These are phyloP conservation scores for Mycena vitilis DNA, from an alignment of 768 basidiomycete genomes.

Conservation along the genomic window DNA sequence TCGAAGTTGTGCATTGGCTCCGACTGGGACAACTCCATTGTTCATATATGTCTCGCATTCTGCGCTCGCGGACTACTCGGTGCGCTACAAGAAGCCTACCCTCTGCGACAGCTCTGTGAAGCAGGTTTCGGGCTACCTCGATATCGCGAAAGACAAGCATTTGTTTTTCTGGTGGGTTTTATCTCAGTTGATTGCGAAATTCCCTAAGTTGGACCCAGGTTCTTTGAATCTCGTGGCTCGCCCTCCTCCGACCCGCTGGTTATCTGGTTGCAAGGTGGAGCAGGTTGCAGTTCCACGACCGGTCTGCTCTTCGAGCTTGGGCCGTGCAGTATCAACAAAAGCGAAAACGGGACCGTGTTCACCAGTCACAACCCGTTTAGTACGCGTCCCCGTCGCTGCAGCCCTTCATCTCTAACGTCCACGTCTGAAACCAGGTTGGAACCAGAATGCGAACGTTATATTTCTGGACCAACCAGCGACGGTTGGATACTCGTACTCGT, in stretches of 20 bases:
- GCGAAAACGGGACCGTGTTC: slow-evolving; percentile 56
- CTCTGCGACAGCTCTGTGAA: slow-evolving; percentile 84
- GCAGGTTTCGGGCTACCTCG: slow-evolving; percentile 86
- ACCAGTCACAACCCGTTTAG: slow-evolving; percentile 76
- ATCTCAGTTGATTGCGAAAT: not conserved
- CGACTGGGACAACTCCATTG: no score
- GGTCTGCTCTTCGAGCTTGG: slow-evolving; percentile 96
- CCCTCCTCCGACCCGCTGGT: slow-evolving; percentile 85
- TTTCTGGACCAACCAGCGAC: slow-evolving; percentile 87
- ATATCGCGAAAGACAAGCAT: slow-evolving; percentile 81
- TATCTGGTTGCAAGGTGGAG: slow-evolving; percentile 89
- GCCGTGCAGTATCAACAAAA: slow-evolving; percentile 79
- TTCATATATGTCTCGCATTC: slow-evolving; percentile 69
- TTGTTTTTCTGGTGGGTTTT: slow-evolving; percentile 83
- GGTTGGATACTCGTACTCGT: slow-evolving; percentile 87
- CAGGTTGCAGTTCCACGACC: slow-evolving; percentile 77
- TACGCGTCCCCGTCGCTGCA: not conserved
- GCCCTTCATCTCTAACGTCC: not conserved
- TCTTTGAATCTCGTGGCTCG: slow-evolving; percentile 86
- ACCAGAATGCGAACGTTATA: slow-evolving; percentile 77
- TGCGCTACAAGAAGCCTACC: slow-evolving; percentile 73
- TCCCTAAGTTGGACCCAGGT: slow-evolving; percentile 57
- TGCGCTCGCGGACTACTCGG: slow-evolving; percentile 58
- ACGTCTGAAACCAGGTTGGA: slow-evolving; percentile 66
- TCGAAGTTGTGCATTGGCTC: no score